Evolutionary conservation across 1,139 yeast genomes (phyloP).

Genomic region (Wickerhamomyces sp.): DNA sequence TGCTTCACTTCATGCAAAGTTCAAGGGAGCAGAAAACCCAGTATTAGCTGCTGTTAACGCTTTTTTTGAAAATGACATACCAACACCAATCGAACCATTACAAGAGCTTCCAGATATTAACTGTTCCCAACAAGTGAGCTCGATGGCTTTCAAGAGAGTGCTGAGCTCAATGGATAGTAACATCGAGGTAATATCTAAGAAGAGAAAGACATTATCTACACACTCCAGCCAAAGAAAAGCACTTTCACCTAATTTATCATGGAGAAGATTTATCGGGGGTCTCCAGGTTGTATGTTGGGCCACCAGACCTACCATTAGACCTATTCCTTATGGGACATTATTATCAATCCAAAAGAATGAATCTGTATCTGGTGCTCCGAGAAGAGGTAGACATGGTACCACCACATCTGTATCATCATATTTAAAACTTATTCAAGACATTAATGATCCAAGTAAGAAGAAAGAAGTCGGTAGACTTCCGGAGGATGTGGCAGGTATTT

Average conservation of each 20-base stretch:
- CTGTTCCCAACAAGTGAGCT: no score
- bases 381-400: slow-evolving; percentile 19
- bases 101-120: background rate
- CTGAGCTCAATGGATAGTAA: background rate
- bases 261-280: slow-evolving; percentile 59
- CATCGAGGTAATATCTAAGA: background rate
- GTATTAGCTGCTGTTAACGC: slow-evolving; percentile 20
- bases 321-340: slow-evolving; percentile 47
- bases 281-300: slow-evolving; percentile 78
- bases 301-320: slow-evolving; percentile 62
- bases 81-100: background rate
- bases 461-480: slow-evolving; percentile 78
- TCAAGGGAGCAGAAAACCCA: slow-evolving; percentile 10
- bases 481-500: slow-evolving; percentile 63
- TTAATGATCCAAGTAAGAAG: slow-evolving; percentile 20
- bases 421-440: slow-evolving; percentile 20
- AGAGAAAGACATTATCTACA: background rate
- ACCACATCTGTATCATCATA: slow-evolving; percentile 22
- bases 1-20: slow-evolving; percentile 7
- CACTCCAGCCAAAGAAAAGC: background rate
- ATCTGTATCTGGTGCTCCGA: slow-evolving; percentile 27
- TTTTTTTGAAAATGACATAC: slow-evolving; percentile 14
- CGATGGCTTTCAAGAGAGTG: no score
- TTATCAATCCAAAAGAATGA: slow-evolving; percentile 34
- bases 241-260: slow-evolving; percentile 11